Conservation (phyloP, 2,329 filamentous ascomycete genomes). For the Balansia obtecta region DNA sequence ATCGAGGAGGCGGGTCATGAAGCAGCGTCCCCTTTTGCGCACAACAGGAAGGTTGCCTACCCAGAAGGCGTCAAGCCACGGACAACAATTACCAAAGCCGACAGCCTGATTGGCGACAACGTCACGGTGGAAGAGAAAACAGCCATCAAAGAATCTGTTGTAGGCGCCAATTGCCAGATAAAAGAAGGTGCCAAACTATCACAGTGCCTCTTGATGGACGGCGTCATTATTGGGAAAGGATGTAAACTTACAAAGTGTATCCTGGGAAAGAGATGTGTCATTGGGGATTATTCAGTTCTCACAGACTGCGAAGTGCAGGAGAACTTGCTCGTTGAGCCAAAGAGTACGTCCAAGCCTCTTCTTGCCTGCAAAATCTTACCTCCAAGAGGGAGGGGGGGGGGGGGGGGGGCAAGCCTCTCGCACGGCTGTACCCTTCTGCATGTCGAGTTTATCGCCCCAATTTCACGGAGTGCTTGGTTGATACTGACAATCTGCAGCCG, state of each 20-base stretch:
- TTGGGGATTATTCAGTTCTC: slow-evolving; percentile 71
- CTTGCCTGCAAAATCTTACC: too few relatives aligned
- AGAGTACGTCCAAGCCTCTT: slow-evolving; percentile 36
- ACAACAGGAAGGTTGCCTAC: slow-evolving; percentile 68
- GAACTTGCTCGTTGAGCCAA: slow-evolving; percentile 74
- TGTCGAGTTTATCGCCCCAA: neutral
- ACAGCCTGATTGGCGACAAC: slow-evolving; percentile 78
- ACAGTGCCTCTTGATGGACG: slow-evolving; percentile 89
- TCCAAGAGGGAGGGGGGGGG: too few relatives aligned
- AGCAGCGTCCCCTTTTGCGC: slow-evolving; percentile 59
- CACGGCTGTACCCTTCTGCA: neutral
- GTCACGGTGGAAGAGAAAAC: slow-evolving; percentile 80
- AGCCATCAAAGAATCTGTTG: slow-evolving; percentile 83
- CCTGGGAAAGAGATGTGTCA: slow-evolving; percentile 64
- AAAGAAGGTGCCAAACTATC: slow-evolving; percentile 72
- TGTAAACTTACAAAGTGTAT: slow-evolving; percentile 83
- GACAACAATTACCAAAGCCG: slow-evolving; percentile 69
- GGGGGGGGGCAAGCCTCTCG: neutral
- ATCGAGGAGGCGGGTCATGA: slow-evolving; percentile 49
- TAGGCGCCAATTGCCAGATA: slow-evolving; percentile 81
- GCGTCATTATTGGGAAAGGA: slow-evolving; percentile 70
- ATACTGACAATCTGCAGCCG: slow-evolving; percentile 29
- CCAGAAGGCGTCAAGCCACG: slow-evolving; percentile 69
- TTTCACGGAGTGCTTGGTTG: neutral
- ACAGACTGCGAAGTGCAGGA: slow-evolving; percentile 90